A percentile compares a stretch with the other conserved stretches of the same genome.
These are phyloP conservation scores for Rutstroemia sp. DNA, from an alignment of 2,329 filamentous ascomycete genomes.

Conservation along the genomic window DNA sequence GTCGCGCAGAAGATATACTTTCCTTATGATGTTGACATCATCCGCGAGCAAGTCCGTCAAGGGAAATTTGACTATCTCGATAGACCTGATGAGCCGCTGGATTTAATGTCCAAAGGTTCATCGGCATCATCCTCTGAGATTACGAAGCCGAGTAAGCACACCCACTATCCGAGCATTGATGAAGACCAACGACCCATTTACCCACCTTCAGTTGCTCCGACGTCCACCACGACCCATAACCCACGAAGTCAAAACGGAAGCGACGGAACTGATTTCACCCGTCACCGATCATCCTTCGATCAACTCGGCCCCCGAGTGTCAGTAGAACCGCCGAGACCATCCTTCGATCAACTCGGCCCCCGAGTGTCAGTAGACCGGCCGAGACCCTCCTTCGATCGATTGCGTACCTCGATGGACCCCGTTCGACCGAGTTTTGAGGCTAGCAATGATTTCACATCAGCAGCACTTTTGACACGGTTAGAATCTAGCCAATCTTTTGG, in stretches of 20 bases:
- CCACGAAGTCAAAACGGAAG: conserved; percentile 82
- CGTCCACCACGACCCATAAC: conserved; percentile 67
- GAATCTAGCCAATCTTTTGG: conserved; percentile 56
- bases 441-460: conserved; percentile 85
- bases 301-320: conserved; percentile 66
- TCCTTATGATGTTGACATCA: conserved; percentile 88
- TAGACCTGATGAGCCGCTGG: conserved; percentile 14
- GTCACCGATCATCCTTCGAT: conserved; percentile 60
- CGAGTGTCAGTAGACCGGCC: conserved; percentile 53
- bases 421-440: conserved; percentile 78
- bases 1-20: conserved; percentile 87
- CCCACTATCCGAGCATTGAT: conserved; percentile 58
- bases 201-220: conserved; percentile 76
- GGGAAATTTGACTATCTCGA: conserved; percentile 74
- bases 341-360: conserved; percentile 73
- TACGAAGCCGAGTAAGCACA: conserved; percentile 41
- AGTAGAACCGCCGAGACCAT: conserved; percentile 54
- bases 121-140: conserved; percentile 55
- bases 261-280: conserved; percentile 86
- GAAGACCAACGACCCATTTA: conserved; percentile 92
- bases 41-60: conserved; percentile 81
- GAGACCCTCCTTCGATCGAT: conserved; percentile 80
- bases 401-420: conserved; percentile 80
- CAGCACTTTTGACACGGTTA: conserved; percentile 73
- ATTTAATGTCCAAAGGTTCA: conserved; percentile 34